Evolutionary conservation across 148 eudicot species (phyloP), one percentile per base, ranked within the genome.

Genomic region (Rhododendron kiyosumense): DNA sequence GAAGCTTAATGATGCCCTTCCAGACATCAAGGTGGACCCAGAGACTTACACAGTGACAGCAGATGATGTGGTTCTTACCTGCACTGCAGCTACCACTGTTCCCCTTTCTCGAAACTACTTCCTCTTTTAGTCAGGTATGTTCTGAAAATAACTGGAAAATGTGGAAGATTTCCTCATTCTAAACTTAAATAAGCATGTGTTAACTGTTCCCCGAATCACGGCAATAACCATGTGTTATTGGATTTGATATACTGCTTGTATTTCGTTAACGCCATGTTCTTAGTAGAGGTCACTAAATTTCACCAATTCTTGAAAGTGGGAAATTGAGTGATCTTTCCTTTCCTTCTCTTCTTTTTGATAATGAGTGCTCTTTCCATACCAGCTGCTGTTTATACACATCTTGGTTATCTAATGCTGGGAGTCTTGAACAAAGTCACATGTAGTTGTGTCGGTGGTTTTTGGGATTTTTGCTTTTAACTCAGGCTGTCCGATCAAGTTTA

Each of bases 1-100:
- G 99, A 96, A 94, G 91, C 94, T 97, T 46, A 95, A 97, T 86
- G 92, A 94, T 73, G 94, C 98, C 43, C 95, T 97, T 71, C 99
- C 99, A 24, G 81, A 91, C 57, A 95, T 97, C 84, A 82, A 89
- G 7, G 96, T 97, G 10, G 97, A 96, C 85, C 97, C 99, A 8
- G 99, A 96, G 90, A 91, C 92, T 7, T 96, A 94, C 90, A 89
- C 89, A 12, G 97, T 96, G 63, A 91, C 92, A 54, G 99, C 97
- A 69, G 96, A 96, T 87, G 97, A 90, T 4, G 90, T 86, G 79
- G 91, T 86, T 71, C 99, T 96, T 51, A 88, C 93, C n/a, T 97
- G 99, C 88, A 13, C 85, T 57, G 91, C 98, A 54, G 98, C 96
- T 84, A 79, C 93, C 61, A 90, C 95, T 26, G 91, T 97, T 77